These are phyloP conservation scores for Nissolia schottii DNA, from an alignment of 306 rosid genomes.

Conservation along the genomic window DNA sequence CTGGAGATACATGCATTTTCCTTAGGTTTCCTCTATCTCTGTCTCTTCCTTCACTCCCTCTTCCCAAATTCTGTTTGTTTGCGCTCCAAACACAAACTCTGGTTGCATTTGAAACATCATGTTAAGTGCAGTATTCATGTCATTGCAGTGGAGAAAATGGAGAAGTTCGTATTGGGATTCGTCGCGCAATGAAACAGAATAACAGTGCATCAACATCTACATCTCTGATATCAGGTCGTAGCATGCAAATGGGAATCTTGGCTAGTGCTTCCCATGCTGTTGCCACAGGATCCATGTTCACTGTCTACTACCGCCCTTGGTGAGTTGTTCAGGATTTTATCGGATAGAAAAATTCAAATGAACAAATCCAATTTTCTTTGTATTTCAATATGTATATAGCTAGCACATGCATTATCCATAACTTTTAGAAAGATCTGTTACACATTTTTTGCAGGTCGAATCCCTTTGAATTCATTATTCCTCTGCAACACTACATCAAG, in stretches of 20 bases:
- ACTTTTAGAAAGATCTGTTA: constrained; percentile 10
- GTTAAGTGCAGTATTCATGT: not conserved
- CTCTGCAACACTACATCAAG: constrained; percentile 37
- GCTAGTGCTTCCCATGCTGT: constrained; percentile 48
- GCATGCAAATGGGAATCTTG: constrained; percentile 64
- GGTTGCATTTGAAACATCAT: not conserved
- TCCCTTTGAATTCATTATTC: constrained; percentile 52
- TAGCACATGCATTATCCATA: not conserved
- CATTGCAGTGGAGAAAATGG: constrained; percentile 57
- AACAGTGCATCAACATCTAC: constrained; percentile 25
- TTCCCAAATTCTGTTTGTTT: not conserved
- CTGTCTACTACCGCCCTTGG: constrained; percentile 67
- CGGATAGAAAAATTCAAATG: not conserved
- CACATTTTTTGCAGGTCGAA: constrained; percentile 48
- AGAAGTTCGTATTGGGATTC: constrained; percentile 54
- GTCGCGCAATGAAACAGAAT: constrained; percentile 30
- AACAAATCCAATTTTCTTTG: not conserved
- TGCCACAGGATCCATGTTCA: constrained; percentile 42
- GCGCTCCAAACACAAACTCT: not conserved
- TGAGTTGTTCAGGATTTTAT: constrained; percentile 30
- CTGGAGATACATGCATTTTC: constrained; percentile 70
- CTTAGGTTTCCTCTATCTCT: constrained; percentile 40
- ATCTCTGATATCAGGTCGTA: constrained; percentile 44
- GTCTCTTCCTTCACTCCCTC: not conserved
- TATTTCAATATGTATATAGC: not conserved